Evolutionary conservation across 2,329 filamentous ascomycete species (phyloP), one percentile per base, ranked within the genome.

Genomic region (Chalaropsis ovoidea): DNA sequence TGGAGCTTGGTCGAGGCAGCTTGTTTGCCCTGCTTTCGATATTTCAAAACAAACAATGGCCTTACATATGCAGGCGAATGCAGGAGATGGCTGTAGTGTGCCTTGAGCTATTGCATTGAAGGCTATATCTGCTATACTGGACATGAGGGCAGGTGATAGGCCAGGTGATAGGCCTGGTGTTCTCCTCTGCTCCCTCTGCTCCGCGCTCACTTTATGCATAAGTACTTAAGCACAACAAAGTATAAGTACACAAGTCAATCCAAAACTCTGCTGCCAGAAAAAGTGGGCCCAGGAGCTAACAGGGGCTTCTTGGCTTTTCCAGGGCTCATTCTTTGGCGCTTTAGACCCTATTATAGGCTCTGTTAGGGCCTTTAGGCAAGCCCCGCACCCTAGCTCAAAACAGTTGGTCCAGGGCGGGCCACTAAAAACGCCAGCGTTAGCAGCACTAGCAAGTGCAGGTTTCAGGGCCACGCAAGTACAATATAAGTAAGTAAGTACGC

Each of bases 111-210:
- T 19, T 58, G 54, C 54, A 35, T n/a, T 10, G 31, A 17, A 39
- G 54, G 15, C 15, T 19, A 52, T 52, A 24, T 58, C 22, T 58
- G 54, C 54, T 52, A 27, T 52, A 24, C 54, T 58, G 6, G 54
- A n/a, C 31, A 58, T 39, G 15, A 15, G 47, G 47, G 4, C 19
- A 24, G 47, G n/a, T 47, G 43, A 19, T 47, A 17, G 43, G 43
- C 17, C 47, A 49, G 47, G n/a, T 10, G 31, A 31, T 31, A 31
- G 31, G 31, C 31, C 43, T 0, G n/a, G n/a, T 47, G 43, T 19
- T 17, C 15, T n/a, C 17, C 17, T 17, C 19, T 47, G 47, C 13
- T n/a, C 19, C 17, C n/a, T 24, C 22, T 24, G 6, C 4, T 49
- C 31, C 5, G 1, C 8, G 8, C 47, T 24, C 19, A 22, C 24